Evolutionary conservation across 805 yeast genomes (phyloP).

Genomic region (Pichia gijzeniarum): DNA sequence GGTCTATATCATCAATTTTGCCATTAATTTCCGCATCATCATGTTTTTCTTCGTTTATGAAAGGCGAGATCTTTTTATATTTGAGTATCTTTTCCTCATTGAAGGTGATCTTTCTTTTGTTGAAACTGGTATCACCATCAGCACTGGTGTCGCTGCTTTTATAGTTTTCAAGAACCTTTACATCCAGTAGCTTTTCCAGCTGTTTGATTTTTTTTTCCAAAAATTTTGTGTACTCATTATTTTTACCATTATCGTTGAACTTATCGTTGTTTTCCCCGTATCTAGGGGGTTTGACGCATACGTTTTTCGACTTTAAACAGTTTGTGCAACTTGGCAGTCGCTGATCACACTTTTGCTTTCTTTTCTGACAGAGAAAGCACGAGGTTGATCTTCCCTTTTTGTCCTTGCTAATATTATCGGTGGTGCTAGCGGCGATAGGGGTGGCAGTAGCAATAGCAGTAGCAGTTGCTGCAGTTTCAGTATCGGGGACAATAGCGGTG

Average conservation of each 20-base stretch:
- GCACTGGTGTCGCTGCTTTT: too few relatives aligned
- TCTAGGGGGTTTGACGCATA: conserved; percentile 59
- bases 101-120: background rate
- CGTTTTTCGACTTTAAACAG: conserved; percentile 55
- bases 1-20: background rate
- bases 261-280: conserved; percentile 35
- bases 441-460: too few relatives aligned
- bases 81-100: conserved; percentile 18
- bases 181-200: conserved; percentile 42
- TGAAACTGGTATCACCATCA: too few relatives aligned
- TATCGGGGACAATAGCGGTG: too few relatives aligned
- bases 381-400: conserved; percentile 53
- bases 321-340: conserved; percentile 59
- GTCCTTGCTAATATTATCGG: conserved; percentile 22
- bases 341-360: conserved; percentile 63
- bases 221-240: conserved; percentile 52
- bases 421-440: too few relatives aligned
- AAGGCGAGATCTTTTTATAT: conserved; percentile 25
- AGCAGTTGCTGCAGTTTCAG: too few relatives aligned
- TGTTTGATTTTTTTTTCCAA: conserved; percentile 49
- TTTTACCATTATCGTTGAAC: conserved; percentile 28
- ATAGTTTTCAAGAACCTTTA: conserved; percentile 1
- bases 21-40: background rate
- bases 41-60: conserved; percentile 5
- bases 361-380: conserved; percentile 48